Evolutionary conservation across 331 rosid species (phyloP), one percentile per base, ranked within the genome.

Genomic region (Quercus tomentella): DNA sequence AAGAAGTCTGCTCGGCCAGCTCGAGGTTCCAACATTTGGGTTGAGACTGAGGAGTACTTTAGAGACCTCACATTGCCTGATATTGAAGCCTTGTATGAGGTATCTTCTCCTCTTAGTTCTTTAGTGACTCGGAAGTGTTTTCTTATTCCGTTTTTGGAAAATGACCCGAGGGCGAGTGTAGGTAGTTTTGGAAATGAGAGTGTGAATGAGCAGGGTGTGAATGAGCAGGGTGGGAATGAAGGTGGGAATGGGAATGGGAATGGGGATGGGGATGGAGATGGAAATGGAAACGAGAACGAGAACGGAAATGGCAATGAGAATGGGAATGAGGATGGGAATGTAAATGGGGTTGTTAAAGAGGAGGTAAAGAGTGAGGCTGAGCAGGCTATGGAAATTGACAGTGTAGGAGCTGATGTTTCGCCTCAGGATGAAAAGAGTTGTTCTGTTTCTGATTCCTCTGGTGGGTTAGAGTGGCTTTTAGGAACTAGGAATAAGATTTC

Each of bases 401-500:
- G 75, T 73, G 89, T 60, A 73, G 85, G 65, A 72, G 86, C 71
- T 37, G 85, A 37, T 67, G 83, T 23, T 63, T 56, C 70, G 74
- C 87, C 79, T 63, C 82, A 58, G 69, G 90, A 80, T 49, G 87
- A 79, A 6, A 78, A 74, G 68, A 76, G 55, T 82, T 43, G 60
- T 21, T 74, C 31, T n/a, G 68, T 8, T 65, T 81, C 80, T 41
- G 86, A 72, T 83, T 79, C 75, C 2, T 11, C 82, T 56, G 35
- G 1, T 52, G 86, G 92, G 75, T 80, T 96, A 69, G 97, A 90
- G 81, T 90, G 98, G 98, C 88, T 96, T 68, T 84, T 96, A 87
- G 99, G 98, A 61, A 84, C 84, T 82, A 88, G 85, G 86, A 88
- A 91, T 88, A 96, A 91, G 88, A 71, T 79, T 79, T 86, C 86